These are phyloP conservation scores for Thalassiosira exigua DNA, from an alignment of 352 stramenopile species.

Conservation along the genomic window DNA sequence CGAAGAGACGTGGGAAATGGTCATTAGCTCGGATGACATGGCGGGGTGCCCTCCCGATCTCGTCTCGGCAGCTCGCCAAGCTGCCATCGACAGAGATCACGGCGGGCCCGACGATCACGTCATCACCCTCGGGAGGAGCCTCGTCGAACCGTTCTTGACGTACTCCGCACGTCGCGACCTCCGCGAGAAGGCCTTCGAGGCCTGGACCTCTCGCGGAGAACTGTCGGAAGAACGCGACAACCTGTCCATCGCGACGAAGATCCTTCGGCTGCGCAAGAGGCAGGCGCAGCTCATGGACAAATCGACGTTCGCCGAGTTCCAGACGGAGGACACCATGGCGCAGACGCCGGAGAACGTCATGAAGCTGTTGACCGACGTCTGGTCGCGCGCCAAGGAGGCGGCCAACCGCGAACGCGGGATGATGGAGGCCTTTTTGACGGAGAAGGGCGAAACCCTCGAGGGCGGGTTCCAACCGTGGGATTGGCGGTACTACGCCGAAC, in stretches of 20 bases:
- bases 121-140: conserved; percentile 78
- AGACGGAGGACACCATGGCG: conserved; percentile 84
- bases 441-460: conserved; percentile 63
- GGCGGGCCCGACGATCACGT: conserved; percentile 64
- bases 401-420: conserved; percentile 73
- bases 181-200: conserved; percentile 73
- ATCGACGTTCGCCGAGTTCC: conserved; percentile 80
- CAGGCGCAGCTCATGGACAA: conserved; percentile 76
- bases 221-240: conserved; percentile 64
- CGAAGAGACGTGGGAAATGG: conserved; percentile 78
- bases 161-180: conserved; percentile 71
- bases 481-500: conserved; percentile 85
- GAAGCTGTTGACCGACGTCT: conserved; percentile 80
- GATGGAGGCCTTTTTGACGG: conserved; percentile 73
- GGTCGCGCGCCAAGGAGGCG: conserved; percentile 73
- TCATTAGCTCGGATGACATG: conserved; percentile 75
- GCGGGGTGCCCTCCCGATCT: conserved; percentile 76
- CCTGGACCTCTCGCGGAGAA: conserved; percentile 76
- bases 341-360: conserved; percentile 79
- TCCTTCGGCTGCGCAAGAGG: conserved; percentile 80
- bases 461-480: conserved; percentile 80
- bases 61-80: conserved; percentile 75
- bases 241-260: conserved; percentile 73
- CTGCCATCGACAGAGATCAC: conserved; percentile 72
- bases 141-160: conserved; percentile 85